These are phyloP conservation scores for Penicillium oxalicum DNA, from an alignment of 2,329 filamentous ascomycete genomes.

Conservation along the genomic window DNA sequence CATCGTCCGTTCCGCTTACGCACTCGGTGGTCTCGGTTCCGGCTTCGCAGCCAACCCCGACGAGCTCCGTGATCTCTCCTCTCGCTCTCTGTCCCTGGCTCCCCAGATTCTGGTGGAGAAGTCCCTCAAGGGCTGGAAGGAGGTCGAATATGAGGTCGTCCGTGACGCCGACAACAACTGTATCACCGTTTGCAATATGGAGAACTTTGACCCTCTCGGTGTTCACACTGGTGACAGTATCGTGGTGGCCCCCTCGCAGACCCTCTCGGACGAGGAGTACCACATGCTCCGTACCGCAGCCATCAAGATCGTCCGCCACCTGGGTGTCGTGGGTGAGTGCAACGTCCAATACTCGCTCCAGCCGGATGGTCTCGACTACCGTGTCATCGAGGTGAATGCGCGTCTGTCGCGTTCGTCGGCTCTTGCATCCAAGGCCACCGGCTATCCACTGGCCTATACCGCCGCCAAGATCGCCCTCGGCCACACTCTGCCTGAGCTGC, in stretches of 20 bases:
- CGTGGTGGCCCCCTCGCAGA: conserved; percentile 94
- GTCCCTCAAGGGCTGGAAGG: conserved; percentile 98
- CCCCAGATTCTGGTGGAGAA: conserved; percentile 98
- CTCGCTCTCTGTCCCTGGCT: conserved; percentile 83
- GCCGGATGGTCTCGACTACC: conserved; percentile 93
- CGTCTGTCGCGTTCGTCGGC: conserved; percentile 96
- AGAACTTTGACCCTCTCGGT: conserved; percentile 96
- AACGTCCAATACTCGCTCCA: conserved; percentile 98
- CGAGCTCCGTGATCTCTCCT: conserved; percentile 88
- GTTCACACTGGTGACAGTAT: conserved; percentile 99
- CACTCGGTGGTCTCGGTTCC: conserved; percentile 89
- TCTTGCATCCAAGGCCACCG: conserved; percentile 94
- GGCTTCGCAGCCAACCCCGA: conserved; percentile 93
- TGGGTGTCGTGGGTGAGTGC: conserved; percentile 96
- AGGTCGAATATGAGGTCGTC: conserved; percentile 97
- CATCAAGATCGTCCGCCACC: conserved; percentile 96
- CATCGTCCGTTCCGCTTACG: conserved; percentile 95
- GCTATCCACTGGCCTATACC: conserved; percentile 94
- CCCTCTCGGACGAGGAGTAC: conserved; percentile 95
- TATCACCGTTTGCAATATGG: conserved; percentile 98
- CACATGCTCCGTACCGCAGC: conserved; percentile 97
- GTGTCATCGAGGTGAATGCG: conserved; percentile 98
- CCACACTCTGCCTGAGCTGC: conserved; percentile 88
- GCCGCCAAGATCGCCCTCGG: conserved; percentile 97
- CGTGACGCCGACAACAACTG: conserved; percentile 97